Base-by-base conservation (phyloP, 2,329 filamentous ascomycete species). In the Venturia effusa region DNA sequence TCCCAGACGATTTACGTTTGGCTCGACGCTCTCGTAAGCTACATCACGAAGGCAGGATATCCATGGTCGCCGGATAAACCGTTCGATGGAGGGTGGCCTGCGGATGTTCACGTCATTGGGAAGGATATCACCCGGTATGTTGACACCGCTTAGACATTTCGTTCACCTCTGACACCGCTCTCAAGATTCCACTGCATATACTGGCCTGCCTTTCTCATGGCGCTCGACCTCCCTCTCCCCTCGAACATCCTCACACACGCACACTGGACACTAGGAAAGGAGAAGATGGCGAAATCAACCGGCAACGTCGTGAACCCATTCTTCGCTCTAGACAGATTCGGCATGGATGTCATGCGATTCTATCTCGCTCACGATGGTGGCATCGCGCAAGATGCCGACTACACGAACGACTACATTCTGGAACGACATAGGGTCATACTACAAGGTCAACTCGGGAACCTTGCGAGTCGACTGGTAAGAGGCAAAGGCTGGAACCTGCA, bases 241-340 rank as follows among this genome's bases (percentile, higher is more conserved):
- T 88, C 86, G 71, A 86, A 86, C 67, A 84, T 99, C 39, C 79
- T 99, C 2, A 90, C 90, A 62, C 94, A 99, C 73, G 92, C 88
- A 1, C 94, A 99, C 74, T 99, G 95, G 94, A 96, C 92, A 17
- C 87, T 99, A 77, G 90, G 89, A 64, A 85, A 85, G 62, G 84
- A 87, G 69, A 99, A 99, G 75, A 99, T 99, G 92, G 93, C 92
- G 66, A 99, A 99, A 75, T 96, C 90, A 1, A 85, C 88, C 1
- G 94, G 94, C 67, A 97, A 97, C 73, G 93, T 96, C 1, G 93
- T 99, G 54, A 94, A 96, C 71, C 94, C 94, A 0, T 92, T 95
- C 72, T 91, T 91, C 68, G 94, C 94, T 15, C 83, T 97, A 59
- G 88, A 96, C 67, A 84, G 92, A 7, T 99, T 92, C 76, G 92